phyloP scores from a whole-genome alignment of 1,139 yeast genomes.

The Diutina rugosa region DNA sequence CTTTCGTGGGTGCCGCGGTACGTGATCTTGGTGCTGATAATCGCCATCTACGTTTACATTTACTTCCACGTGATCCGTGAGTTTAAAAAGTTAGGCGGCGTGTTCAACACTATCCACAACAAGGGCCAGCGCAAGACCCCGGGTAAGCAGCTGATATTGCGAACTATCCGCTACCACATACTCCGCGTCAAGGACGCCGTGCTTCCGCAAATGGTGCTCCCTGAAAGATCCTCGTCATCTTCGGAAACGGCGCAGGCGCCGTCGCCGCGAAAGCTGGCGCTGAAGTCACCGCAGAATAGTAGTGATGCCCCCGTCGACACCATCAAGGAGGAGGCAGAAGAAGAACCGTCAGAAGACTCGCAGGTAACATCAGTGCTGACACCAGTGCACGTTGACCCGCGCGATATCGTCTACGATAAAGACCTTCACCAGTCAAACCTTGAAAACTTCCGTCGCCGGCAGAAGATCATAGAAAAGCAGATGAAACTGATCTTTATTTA shows the following conservation, averaged over 20 bases:
- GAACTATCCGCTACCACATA: neutral
- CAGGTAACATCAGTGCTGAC: neutral
- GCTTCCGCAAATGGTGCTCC: constrained; percentile 19
- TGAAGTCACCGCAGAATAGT: neutral
- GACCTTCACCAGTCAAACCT: constrained; percentile 49
- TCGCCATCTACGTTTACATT: constrained; percentile 55
- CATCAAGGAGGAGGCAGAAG: neutral
- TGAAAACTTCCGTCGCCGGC: constrained; percentile 43
- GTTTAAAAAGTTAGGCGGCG: constrained; percentile 38
- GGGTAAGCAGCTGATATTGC: neutral
- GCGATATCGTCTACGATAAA: constrained; percentile 12
- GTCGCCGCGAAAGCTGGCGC: neutral
- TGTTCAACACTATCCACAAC: constrained; percentile 21
- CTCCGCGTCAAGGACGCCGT: constrained; percentile 12
- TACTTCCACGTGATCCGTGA: constrained; percentile 62
- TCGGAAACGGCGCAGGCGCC: neutral
- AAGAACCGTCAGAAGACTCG: constrained; percentile 8
- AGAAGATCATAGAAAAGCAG: constrained; percentile 60
- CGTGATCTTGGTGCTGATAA: constrained; percentile 46
- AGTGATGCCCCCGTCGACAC: neutral
- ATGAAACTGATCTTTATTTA: constrained; percentile 72
- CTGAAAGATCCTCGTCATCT: constrained; percentile 8
- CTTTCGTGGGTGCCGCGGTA: constrained; percentile 81
- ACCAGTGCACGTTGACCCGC: constrained; percentile 6
- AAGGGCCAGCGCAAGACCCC: constrained; percentile 3